Evolutionary conservation across 2,329 filamentous ascomycete genomes (phyloP).

Genomic region (Aureobasidium sp.): DNA sequence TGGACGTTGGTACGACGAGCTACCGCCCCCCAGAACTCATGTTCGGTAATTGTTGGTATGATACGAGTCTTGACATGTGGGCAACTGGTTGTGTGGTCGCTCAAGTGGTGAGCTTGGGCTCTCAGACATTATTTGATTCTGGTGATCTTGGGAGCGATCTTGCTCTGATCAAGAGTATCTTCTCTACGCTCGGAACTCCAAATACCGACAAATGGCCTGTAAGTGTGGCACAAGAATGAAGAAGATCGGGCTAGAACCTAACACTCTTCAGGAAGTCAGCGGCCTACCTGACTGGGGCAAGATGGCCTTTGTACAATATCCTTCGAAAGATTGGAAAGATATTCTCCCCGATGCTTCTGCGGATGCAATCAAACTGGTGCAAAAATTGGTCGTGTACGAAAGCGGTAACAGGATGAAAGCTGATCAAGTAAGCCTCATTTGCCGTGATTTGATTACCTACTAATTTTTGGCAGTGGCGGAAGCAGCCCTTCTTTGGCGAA

Average conservation of each 20-base stretch:
- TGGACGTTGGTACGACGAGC: conserved; percentile 86
- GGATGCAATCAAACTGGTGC: conserved; percentile 59
- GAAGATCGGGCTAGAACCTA: not conserved
- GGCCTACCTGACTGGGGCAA: conserved; percentile 81
- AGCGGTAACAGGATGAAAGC: conserved; percentile 61
- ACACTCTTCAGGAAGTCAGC: conserved; percentile 49
- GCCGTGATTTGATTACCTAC: not conserved
- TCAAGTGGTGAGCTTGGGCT: conserved; percentile 55
- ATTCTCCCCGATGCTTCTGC: conserved; percentile 57
- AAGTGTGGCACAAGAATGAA: conserved; percentile 23
- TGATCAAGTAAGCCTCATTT: conserved; percentile 38
- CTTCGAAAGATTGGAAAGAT: conserved; percentile 58
- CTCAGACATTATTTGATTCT: conserved; percentile 70
- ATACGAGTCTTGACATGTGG: conserved; percentile 76
- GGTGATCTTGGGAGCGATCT: conserved; percentile 89
- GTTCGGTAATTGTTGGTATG: conserved; percentile 74
- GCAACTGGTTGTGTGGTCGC: conserved; percentile 76
- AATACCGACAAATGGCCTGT: conserved; percentile 75
- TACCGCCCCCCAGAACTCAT: conserved; percentile 88
- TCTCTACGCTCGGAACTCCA: conserved; percentile 84
- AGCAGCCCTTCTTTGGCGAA: not conserved
- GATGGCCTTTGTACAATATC: conserved; percentile 70
- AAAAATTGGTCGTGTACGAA: conserved; percentile 65
- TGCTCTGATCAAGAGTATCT: conserved; percentile 83
- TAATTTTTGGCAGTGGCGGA: conserved; percentile 8